Conservation (phyloP, 306 rosid species). For the Bauhinia variegata region DNA sequence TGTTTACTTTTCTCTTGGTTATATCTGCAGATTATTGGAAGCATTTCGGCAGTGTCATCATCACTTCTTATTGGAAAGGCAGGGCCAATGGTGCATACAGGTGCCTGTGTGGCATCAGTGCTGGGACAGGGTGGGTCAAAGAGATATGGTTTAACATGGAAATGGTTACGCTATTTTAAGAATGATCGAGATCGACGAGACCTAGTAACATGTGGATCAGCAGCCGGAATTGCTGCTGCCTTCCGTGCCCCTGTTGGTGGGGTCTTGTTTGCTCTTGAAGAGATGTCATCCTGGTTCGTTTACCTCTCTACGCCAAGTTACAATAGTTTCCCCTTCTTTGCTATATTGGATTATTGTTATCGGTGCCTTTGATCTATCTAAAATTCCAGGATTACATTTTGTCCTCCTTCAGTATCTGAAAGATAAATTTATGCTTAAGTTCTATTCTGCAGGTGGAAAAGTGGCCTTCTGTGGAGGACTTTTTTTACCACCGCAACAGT, state of each 20-base stretch:
- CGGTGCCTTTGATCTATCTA: conserved; percentile 13
- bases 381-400: conserved; percentile 6
- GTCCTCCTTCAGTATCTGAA: conserved; percentile 17
- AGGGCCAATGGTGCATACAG: conserved; percentile 98
- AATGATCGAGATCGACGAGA: conserved; percentile 91
- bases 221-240: conserved; percentile 96
- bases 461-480: conserved; percentile 95
- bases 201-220: conserved; percentile 83
- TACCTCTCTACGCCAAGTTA: conserved; percentile 21
- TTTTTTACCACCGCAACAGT: conserved; percentile 89
- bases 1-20: conserved; percentile 31
- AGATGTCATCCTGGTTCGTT: conserved; percentile 88
- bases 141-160: conserved; percentile 72
- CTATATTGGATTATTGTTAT: conserved; percentile 8
- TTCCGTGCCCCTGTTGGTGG: conserved; percentile 98
- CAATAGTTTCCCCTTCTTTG: conserved; percentile 10
- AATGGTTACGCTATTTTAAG: conserved; percentile 76
- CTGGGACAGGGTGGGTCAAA: conserved; percentile 87
- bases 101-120: conserved; percentile 87
- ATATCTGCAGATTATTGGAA: conserved; percentile 76
- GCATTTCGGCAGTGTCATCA: conserved; percentile 85
- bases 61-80: conserved; percentile 90
- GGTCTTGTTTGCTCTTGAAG: conserved; percentile 89
- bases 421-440: conserved; percentile 8
- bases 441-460: conserved; percentile 82